Base-by-base conservation (phyloP, 169 alveolate species). In the Plasmodium falciparum region DNA sequence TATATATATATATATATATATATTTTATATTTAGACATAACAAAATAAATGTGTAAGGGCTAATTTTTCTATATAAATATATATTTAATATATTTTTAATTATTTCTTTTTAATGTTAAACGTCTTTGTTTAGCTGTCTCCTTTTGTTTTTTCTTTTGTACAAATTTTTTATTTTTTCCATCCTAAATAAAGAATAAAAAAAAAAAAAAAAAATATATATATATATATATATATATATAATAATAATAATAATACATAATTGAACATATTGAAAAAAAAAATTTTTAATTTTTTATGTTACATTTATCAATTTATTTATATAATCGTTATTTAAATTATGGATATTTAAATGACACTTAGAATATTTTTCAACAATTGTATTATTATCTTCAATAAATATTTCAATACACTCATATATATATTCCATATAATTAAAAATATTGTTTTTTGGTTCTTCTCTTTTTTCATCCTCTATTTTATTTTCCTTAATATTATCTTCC, bases 401-500 rank as follows among this genome's bases (percentile, higher is more conserved):
- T 71, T 86, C 88, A 17, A 86, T 71, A 54, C 92, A 70, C n/a
- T 86, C 70, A 50, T 86, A 86, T 71, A 86, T 71, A 73, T 71
- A 86, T 39, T 86, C 92, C 52, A 59, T 59, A 66, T 86, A 86
- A 72, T 86, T 86, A 58, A 86, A 62, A 65, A 58, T 49, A 12
- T 58, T 86, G 59, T 61, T 86, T 69, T 80, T 69, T 33, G 45
- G 45, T 49, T 86, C 88, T 29, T 86, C 92, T 61, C 76, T 70
- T 49, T 71, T 52, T 86, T 72, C 92, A 24, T 86, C 92, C 15
- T 86, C 92, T 45, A 86, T 72, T 71, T 86, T 86, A 47, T 72
- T 86, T 72, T 86, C 92, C 29, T 71, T 86, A 11, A 54, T 52
- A 54, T 72, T 39, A 20, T 70, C 88, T 15, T 86, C 88, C 24